phyloP scores from a whole-genome alignment of 1,284 basidiomycete species.

The Coniferiporia weirii region DNA sequence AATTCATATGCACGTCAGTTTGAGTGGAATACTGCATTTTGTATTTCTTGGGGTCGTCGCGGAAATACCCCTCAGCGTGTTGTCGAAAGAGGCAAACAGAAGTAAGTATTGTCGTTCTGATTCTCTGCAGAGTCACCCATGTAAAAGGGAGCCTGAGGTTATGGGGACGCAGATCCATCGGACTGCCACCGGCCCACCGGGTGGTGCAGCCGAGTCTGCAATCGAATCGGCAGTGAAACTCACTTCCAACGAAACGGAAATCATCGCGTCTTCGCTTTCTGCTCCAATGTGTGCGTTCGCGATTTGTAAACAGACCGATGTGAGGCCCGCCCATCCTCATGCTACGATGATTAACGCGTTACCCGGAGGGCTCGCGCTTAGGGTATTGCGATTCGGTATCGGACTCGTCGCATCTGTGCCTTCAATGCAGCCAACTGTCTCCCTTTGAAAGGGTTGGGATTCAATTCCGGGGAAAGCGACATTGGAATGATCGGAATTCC shows the following conservation, averaged over 20 bases:
- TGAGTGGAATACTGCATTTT: not conserved
- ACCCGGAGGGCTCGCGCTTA: not conserved
- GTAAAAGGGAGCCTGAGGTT: no score
- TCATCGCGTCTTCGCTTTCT: not conserved
- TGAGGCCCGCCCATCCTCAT: not conserved
- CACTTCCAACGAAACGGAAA: constrained; percentile 1
- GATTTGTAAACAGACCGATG: not conserved
- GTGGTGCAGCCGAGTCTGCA: not conserved
- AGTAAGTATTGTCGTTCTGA: not conserved
- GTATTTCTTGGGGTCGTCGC: not conserved
- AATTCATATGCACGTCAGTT: no score
- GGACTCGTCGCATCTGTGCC: not conserved
- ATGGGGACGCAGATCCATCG: no score
- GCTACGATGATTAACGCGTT: not conserved
- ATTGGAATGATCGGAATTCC: not conserved
- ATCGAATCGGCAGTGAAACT: not conserved
- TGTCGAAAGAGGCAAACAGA: not conserved
- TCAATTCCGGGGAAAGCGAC: not conserved
- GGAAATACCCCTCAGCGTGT: not conserved
- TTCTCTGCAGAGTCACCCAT: not conserved
- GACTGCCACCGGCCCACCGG: not conserved
- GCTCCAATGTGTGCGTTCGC: not conserved
- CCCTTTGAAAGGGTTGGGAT: not conserved
- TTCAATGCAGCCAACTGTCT: not conserved
- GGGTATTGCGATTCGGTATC: not conserved